phyloP scores from a whole-genome alignment of 169 alveolate genomes.

The Eimeria falciformis region DNA sequence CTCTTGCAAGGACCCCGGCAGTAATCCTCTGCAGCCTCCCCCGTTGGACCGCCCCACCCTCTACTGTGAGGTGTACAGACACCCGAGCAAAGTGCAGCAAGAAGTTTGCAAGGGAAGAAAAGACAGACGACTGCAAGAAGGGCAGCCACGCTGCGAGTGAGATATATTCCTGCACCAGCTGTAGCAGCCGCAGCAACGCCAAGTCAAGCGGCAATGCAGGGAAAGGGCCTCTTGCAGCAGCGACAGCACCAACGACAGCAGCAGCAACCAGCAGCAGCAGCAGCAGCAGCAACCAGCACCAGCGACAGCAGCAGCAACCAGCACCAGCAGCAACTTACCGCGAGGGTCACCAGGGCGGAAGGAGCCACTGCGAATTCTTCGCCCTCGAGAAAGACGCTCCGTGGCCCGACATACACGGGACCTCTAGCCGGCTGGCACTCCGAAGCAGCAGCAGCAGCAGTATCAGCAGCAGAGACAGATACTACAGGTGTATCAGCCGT shows the following conservation, averaged over 20 bases:
- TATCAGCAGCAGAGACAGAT: too few relatives aligned
- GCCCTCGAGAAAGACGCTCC: not conserved
- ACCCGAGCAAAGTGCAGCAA: constrained; percentile 39
- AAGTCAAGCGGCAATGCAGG: not conserved
- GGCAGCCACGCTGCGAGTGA: constrained; percentile 22
- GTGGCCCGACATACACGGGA: not conserved
- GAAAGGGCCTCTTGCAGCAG: constrained; percentile 1
- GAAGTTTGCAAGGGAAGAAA: constrained; percentile 13
- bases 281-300: constrained; percentile 7
- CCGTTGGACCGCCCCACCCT: constrained; percentile 55
- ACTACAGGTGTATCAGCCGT: too few relatives aligned
- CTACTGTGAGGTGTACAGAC: constrained; percentile 51
- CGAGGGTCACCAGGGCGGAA: not conserved
- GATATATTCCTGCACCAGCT: constrained; percentile 24
- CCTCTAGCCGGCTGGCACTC: too few relatives aligned
- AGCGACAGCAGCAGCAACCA: not conserved
- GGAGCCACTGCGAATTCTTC: not conserved
- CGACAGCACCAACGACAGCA: not conserved
- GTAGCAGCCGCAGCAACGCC: not conserved
- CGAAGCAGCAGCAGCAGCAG: too few relatives aligned
- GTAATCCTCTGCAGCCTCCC: constrained; percentile 44
- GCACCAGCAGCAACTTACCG: not conserved
- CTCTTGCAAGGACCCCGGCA: constrained; percentile 11
- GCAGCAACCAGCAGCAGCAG: not conserved
- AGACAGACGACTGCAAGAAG: constrained; percentile 8